Conservation (phyloP, 2,329 filamentous ascomycete species). For the Aspergillus sojae region DNA sequence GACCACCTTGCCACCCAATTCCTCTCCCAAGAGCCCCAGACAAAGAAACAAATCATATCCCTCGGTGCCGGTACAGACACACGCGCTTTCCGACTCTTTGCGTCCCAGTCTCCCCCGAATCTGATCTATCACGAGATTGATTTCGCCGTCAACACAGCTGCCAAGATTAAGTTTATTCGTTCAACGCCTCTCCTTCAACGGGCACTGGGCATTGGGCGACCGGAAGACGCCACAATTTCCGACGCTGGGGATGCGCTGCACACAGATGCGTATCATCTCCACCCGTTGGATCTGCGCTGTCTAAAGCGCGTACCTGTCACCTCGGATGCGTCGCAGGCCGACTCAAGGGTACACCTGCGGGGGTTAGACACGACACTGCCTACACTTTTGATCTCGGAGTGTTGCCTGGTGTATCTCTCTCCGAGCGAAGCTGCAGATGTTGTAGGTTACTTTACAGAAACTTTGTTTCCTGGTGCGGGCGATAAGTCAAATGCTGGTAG, state of each 20-base stretch:
- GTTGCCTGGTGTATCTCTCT: conserved; percentile 88
- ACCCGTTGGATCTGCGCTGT: conserved; percentile 71
- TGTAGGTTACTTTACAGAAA: conserved; percentile 64
- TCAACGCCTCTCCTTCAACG: conserved; percentile 35
- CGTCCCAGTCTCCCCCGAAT: conserved; percentile 45
- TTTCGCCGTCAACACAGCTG: conserved; percentile 72
- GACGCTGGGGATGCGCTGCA: conserved; percentile 46
- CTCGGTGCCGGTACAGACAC: conserved; percentile 95
- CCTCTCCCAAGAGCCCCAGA: conserved; percentile 48
- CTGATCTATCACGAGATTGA: conserved; percentile 91
- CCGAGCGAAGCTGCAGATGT: conserved; percentile 65
- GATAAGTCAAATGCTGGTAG: background rate
- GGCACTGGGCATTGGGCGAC: conserved; percentile 31
- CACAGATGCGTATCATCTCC: conserved; percentile 55
- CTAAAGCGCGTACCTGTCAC: conserved; percentile 36
- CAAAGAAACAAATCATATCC: conserved; percentile 75
- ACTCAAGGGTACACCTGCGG: conserved; percentile 30
- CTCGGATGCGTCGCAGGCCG: background rate
- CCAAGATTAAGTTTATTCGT: conserved; percentile 60
- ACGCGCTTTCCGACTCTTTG: conserved; percentile 74
- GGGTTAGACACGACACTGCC: conserved; percentile 63
- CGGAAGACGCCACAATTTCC: conserved; percentile 39
- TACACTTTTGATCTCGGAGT: conserved; percentile 89
- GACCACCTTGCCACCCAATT: conserved; percentile 77
- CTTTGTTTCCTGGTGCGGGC: conserved; percentile 39